Evolutionary conservation across 2,329 filamentous ascomycete species (phyloP).

Genomic region (Dryadomyces quercivorus): DNA sequence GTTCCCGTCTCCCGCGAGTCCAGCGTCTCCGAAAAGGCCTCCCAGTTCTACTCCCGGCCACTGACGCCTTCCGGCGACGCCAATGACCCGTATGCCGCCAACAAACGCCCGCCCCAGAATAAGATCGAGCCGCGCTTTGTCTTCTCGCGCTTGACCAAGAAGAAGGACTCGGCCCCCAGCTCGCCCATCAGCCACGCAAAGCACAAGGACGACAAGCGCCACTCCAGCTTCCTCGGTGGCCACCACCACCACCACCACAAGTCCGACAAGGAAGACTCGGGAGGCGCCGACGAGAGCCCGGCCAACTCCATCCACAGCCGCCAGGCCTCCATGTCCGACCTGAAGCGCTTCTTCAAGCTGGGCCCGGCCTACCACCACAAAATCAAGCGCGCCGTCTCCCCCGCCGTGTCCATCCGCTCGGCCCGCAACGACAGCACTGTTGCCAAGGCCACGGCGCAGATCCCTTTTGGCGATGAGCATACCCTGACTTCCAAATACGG

Average conservation of each 20-base stretch:
- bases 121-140: slow-evolving; percentile 71
- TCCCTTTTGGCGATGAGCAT: slow-evolving; percentile 92
- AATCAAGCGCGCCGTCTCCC: slow-evolving; percentile 55
- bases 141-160: slow-evolving; percentile 66
- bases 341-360: slow-evolving; percentile 94
- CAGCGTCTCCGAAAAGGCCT: slow-evolving; percentile 49
- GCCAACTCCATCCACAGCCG: slow-evolving; percentile 34
- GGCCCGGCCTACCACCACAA: slow-evolving; percentile 54
- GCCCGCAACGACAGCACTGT: slow-evolving; percentile 29
- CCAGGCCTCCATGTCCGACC: slow-evolving; percentile 79
- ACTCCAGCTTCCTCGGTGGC: slow-evolving; percentile 29
- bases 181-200: slow-evolving; percentile 39
- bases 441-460: slow-evolving; percentile 43
- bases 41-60: slow-evolving; percentile 56
- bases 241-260: slow-evolving; percentile 27
- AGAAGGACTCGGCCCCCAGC: slow-evolving; percentile 48
- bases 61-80: slow-evolving; percentile 68
- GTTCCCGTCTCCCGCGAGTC: slow-evolving; percentile 47
- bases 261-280: slow-evolving; percentile 21
- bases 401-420: slow-evolving; percentile 40
- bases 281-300: slow-evolving; percentile 24
- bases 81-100: slow-evolving; percentile 80
- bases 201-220: slow-evolving; percentile 36
- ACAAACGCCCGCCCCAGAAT: slow-evolving; percentile 58
- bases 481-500: slow-evolving; percentile 85